A percentile compares a stretch with the other conserved stretches of the same genome.
Evolutionary conservation across 2,329 filamentous ascomycete species (phyloP).

Genomic region (Alternaria tenuissima): DNA sequence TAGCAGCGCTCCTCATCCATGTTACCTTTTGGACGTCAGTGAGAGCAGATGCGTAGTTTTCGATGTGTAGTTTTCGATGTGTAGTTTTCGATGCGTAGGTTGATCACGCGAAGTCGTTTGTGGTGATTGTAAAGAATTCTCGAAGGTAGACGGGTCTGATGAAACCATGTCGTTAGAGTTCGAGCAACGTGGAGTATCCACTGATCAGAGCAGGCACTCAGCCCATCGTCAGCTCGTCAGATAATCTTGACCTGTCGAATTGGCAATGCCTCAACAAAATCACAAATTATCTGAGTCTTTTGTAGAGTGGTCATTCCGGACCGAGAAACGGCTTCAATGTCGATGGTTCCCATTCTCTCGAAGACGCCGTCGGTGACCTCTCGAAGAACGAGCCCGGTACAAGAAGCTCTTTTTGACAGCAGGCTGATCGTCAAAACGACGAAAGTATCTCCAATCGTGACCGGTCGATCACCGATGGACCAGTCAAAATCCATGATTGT

Average conservation of each 20-base stretch:
- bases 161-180: fast-evolving
- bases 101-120: fast-evolving
- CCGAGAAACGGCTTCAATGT: too few species aligned
- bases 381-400: too few species aligned
- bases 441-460: background rate
- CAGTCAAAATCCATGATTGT: background rate
- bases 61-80: too few species aligned
- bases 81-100: too few species aligned
- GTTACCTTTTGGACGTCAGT: fast-evolving
- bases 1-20: fast-evolving
- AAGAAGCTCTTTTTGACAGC: background rate
- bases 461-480: fast-evolving
- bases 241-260: too few species aligned
- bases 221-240: too few species aligned
- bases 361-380: background rate
- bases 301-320: too few species aligned
- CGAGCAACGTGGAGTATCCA: too few species aligned
- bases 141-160: fast-evolving
- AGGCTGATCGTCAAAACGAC: background rate
- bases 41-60: too few species aligned
- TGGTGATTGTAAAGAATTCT: too few species aligned
- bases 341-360: background rate
- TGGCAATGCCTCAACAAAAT: too few species aligned
- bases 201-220: too few species aligned
- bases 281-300: fast-evolving